These are phyloP conservation scores for Xerocomus spinulosus DNA, from an alignment of 768 basidiomycete species.

Conservation along the genomic window DNA sequence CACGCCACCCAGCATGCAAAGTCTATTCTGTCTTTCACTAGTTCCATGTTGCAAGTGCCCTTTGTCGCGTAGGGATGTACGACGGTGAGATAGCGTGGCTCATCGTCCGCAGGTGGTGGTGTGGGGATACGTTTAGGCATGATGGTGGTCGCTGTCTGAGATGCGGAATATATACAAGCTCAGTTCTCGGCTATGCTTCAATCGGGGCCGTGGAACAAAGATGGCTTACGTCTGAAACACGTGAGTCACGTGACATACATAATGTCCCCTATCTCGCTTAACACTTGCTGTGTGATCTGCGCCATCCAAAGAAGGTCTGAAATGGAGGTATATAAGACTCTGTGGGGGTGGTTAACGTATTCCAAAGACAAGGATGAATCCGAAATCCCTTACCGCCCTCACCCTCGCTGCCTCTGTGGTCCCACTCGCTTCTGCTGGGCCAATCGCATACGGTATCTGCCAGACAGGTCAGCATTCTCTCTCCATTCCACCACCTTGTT, in stretches of 20 bases:
- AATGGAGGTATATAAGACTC: conserved; percentile 8
- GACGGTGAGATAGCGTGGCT: conserved; percentile 42
- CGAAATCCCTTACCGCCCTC: conserved; percentile 18
- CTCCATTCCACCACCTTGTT: too few relatives aligned
- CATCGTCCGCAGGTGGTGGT: conserved; percentile 41
- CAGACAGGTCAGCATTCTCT: conserved; percentile 20
- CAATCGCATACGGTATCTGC: conserved; percentile 17
- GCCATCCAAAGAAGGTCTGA: too few relatives aligned
- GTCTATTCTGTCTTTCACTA: conserved; percentile 33
- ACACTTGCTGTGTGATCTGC: too few relatives aligned
- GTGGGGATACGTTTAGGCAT: conserved; percentile 42
- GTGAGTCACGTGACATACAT: too few relatives aligned
- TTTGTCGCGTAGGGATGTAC: conserved; percentile 39
- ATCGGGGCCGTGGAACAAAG: too few relatives aligned
- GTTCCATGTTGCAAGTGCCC: conserved; percentile 38
- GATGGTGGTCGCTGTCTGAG: neutral
- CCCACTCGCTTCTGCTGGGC: conserved; percentile 14
- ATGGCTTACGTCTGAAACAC: too few relatives aligned
- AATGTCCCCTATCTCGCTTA: too few relatives aligned
- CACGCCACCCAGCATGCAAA: conserved; percentile 44
- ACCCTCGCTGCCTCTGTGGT: conserved; percentile 12
- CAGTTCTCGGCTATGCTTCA: too few relatives aligned
- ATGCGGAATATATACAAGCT: neutral
- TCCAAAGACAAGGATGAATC: conserved; percentile 18
- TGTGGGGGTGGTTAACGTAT: neutral